phyloP scores from a whole-genome alignment of 1,139 yeast genomes.

The Candida tropicalis region DNA sequence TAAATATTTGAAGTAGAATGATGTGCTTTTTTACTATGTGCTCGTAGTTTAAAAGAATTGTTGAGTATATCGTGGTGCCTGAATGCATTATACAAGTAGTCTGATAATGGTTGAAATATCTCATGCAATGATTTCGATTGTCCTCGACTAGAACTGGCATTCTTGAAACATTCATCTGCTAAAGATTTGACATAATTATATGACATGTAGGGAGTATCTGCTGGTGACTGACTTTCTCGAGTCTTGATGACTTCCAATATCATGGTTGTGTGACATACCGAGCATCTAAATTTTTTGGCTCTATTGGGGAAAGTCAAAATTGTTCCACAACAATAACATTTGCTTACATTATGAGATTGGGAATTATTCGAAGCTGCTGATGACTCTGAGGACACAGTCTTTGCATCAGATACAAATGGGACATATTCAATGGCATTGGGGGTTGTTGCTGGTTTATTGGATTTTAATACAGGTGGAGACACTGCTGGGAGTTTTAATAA shows the following conservation, averaged over 20 bases:
- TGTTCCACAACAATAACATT: conserved; percentile 64
- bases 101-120: conserved; percentile 54
- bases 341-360: conserved; percentile 21
- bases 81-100: conserved; percentile 44
- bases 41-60: conserved; percentile 46
- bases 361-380: conserved; percentile 7
- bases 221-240: conserved; percentile 1
- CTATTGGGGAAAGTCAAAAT: conserved; percentile 50
- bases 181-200: conserved; percentile 28
- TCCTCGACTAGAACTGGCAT: conserved; percentile 16
- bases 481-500: conserved; percentile 10
- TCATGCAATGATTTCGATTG: conserved; percentile 28
- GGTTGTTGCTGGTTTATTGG: conserved; percentile 4
- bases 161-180: conserved; percentile 31
- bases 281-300: conserved; percentile 56
- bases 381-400: conserved; percentile 5
- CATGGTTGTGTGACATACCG: conserved; percentile 56
- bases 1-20: conserved; percentile 51
- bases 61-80: conserved; percentile 45
- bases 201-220: conserved; percentile 26
- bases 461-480: conserved; percentile 1
- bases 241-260: conserved; percentile 21
- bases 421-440: conserved; percentile 8
- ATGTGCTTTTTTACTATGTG: conserved; percentile 25
- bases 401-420: neutral